Evolutionary conservation across 1,284 basidiomycete species (phyloP).

Genomic region (Agroathelia rolfsii): DNA sequence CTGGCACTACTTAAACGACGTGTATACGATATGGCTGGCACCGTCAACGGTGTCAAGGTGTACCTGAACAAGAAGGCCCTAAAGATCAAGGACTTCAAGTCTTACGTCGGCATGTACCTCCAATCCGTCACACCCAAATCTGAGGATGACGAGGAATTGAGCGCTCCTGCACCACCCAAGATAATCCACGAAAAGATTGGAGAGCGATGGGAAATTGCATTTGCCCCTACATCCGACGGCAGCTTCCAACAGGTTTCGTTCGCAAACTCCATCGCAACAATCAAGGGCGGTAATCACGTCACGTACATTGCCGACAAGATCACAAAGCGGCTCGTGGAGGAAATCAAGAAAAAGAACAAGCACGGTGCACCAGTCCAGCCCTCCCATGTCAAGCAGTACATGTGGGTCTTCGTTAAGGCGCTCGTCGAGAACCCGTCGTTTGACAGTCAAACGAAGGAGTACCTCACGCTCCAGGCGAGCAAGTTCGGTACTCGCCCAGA

Average conservation of each 20-base stretch:
- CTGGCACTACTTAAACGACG: constrained; percentile 87
- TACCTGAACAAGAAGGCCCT: constrained; percentile 87
- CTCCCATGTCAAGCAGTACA: constrained; percentile 92
- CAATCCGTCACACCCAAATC: constrained; percentile 61
- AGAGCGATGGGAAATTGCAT: constrained; percentile 92
- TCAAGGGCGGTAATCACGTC: constrained; percentile 96
- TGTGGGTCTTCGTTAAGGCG: constrained; percentile 98
- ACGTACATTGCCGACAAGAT: constrained; percentile 83
- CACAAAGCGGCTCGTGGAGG: constrained; percentile 71
- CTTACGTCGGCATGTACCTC: constrained; percentile 95
- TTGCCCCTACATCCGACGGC: constrained; percentile 89
- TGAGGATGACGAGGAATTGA: constrained; percentile 59
- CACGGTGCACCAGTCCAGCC: constrained; percentile 87
- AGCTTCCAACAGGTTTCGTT: constrained; percentile 93
- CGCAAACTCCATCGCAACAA: constrained; percentile 96
- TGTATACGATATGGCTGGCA: constrained; percentile 96
- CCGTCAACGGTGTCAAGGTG: constrained; percentile 89
- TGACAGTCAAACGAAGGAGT: constrained; percentile 99
- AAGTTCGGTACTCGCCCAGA: constrained; percentile 87
- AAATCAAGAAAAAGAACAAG: constrained; percentile 95
- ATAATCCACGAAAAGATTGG: constrained; percentile 79
- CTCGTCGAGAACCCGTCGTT: constrained; percentile 98
- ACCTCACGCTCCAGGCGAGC: constrained; percentile 77
- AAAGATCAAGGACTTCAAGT: constrained; percentile 94
- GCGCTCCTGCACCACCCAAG: constrained; percentile 63